Conservation (phyloP, 352 stramenopile species). For the Phytopythium boreale region DNA sequence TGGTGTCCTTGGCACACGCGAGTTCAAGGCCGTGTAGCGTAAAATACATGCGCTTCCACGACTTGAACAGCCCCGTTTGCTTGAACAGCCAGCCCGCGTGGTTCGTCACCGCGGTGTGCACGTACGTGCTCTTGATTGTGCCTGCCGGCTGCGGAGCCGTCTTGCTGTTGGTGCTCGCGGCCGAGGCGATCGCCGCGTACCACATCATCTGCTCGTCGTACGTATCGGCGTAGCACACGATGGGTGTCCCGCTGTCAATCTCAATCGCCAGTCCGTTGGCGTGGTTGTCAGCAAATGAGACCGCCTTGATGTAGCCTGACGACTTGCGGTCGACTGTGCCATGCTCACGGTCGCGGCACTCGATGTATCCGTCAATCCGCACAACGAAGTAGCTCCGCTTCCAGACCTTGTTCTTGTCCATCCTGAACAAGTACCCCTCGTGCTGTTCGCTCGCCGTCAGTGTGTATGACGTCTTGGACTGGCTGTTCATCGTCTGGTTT, state of each 20-base stretch:
- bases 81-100: slow-evolving; percentile 81
- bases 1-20: slow-evolving; percentile 72
- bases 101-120: slow-evolving; percentile 70
- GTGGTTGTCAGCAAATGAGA: slow-evolving; percentile 71
- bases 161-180: slow-evolving; percentile 49
- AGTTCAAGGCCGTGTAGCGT: slow-evolving; percentile 76
- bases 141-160: slow-evolving; percentile 21
- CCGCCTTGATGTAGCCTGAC: slow-evolving; percentile 65
- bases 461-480: slow-evolving; percentile 74
- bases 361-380: slow-evolving; percentile 68
- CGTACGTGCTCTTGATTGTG: slow-evolving; percentile 70
- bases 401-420: slow-evolving; percentile 59
- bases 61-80: slow-evolving; percentile 74
- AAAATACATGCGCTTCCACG: slow-evolving; percentile 79
- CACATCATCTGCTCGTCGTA: slow-evolving; percentile 85
- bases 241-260: slow-evolving; percentile 48
- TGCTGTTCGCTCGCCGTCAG: slow-evolving; percentile 60
- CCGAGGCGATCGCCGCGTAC: slow-evolving; percentile 69
- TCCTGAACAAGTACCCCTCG: slow-evolving; percentile 65
- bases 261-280: slow-evolving; percentile 70
- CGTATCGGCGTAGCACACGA: slow-evolving; percentile 76
- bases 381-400: slow-evolving; percentile 57
- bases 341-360: slow-evolving; percentile 54
- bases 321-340: slow-evolving; percentile 34
- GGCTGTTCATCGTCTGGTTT: slow-evolving; percentile 39